Conservation (phyloP, 2,329 filamentous ascomycete species). For the Blumeria graminis region DNA sequence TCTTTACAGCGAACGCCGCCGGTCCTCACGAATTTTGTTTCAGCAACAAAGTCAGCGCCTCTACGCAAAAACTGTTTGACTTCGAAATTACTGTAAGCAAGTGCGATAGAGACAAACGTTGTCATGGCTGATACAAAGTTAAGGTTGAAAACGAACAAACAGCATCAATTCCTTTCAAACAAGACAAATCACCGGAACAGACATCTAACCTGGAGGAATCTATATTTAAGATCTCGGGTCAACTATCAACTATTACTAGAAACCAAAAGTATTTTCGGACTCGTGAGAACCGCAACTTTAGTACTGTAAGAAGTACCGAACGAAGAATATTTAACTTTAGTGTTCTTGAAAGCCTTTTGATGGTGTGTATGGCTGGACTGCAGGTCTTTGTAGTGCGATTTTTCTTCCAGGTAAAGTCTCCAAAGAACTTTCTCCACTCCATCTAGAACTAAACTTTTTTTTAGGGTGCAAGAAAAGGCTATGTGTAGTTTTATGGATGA, state of each 20-base stretch:
- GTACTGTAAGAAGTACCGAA: slow-evolving; percentile 90
- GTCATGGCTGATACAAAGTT: not conserved
- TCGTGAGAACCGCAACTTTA: slow-evolving; percentile 95
- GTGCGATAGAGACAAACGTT: not conserved
- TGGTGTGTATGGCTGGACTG: slow-evolving; percentile 81
- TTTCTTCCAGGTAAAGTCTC: slow-evolving; percentile 63
- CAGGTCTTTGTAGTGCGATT: slow-evolving; percentile 96
- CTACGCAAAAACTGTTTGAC: slow-evolving; percentile 91
- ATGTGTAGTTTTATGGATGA: slow-evolving; percentile 25
- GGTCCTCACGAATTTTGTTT: slow-evolving; percentile 97
- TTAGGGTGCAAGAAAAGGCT: slow-evolving; percentile 42
- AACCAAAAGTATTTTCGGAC: slow-evolving; percentile 99
- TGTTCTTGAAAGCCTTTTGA: slow-evolving; percentile 73
- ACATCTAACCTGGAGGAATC: slow-evolving; percentile 76
- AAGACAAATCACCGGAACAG: slow-evolving; percentile 72
- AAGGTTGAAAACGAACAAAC: slow-evolving; percentile 80
- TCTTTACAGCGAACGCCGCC: slow-evolving; percentile 71
- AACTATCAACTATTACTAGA: slow-evolving; percentile 78
- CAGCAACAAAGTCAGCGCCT: slow-evolving; percentile 94
- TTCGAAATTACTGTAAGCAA: slow-evolving; percentile 73
- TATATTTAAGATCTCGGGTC: slow-evolving; percentile 79
- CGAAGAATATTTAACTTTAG: slow-evolving; percentile 92
- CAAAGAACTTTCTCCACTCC: not conserved
- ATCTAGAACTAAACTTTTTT: slow-evolving; percentile 1
- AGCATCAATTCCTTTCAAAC: slow-evolving; percentile 64